Evolutionary conservation across 139 green algal genomes (phyloP).

Genomic region (Chlamydomonas schloesseri): DNA sequence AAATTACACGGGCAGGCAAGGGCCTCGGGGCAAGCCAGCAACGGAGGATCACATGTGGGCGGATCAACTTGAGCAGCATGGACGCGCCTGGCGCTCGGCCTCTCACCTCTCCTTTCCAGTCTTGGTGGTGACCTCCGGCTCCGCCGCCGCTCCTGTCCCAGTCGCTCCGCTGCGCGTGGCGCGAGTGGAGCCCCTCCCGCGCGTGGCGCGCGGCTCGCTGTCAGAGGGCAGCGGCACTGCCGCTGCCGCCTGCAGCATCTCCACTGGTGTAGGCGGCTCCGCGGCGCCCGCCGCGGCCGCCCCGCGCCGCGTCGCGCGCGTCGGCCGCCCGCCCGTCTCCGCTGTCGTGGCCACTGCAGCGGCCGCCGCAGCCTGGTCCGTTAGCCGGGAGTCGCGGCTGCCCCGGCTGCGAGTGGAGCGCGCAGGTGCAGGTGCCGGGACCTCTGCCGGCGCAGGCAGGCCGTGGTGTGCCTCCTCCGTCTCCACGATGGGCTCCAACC

Average conservation of each 20-base stretch:
- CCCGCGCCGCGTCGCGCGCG: neutral
- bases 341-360: neutral
- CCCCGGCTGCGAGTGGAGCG: constrained; percentile 18
- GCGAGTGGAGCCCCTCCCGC: neutral
- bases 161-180: neutral
- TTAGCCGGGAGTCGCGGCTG: constrained; percentile 7
- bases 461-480: constrained; percentile 17
- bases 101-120: neutral
- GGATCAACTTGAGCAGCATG: too few species aligned
- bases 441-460: neutral
- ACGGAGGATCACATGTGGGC: too few species aligned
- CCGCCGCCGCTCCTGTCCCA: neutral
- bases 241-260: neutral
- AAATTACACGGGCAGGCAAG: too few species aligned
- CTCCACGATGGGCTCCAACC: constrained; percentile 34
- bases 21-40: too few species aligned
- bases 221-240: constrained; percentile 17
- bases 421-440: neutral
- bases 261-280: neutral
- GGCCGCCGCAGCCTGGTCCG: neutral
- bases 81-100: neutral
- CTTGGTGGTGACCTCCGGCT: neutral
- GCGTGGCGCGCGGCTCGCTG: constrained; percentile 14
- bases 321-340: neutral
- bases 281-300: neutral